Evolutionary conservation across 805 yeast genomes (phyloP).

Genomic region (Saccharomyces jurei): DNA sequence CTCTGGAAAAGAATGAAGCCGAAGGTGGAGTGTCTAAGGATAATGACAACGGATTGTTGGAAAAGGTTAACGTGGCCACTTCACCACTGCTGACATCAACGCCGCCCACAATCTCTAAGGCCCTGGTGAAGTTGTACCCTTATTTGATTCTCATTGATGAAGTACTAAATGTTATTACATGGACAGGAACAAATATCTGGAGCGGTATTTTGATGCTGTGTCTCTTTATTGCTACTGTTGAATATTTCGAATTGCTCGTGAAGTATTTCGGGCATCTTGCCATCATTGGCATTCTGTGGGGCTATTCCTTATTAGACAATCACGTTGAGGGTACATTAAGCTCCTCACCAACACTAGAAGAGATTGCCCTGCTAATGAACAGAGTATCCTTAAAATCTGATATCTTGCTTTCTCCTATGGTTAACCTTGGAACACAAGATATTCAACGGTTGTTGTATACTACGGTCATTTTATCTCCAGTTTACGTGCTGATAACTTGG

Average conservation of each 20-base stretch:
- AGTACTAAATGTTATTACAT: conserved; percentile 62
- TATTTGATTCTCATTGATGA: conserved; percentile 65
- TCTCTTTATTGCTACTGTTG: conserved; percentile 46
- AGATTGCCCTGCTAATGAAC: conserved; percentile 69
- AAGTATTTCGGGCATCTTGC: conserved; percentile 71
- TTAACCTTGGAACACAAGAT: conserved; percentile 71
- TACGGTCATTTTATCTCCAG: conserved; percentile 76
- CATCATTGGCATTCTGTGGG: conserved; percentile 50
- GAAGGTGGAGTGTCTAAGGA: conserved; percentile 1
- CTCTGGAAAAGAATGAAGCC: conserved; percentile 16
- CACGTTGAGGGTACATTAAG: conserved; percentile 51
- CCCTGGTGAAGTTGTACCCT: conserved; percentile 77
- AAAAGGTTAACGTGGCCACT: conserved; percentile 26
- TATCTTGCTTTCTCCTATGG: conserved; percentile 70
- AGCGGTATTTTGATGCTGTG: conserved; percentile 45
- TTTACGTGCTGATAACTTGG: conserved; percentile 62
- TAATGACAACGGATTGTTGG: conserved; percentile 4
- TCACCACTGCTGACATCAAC: conserved; percentile 83
- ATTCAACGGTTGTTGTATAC: conserved; percentile 74
- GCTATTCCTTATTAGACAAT: conserved; percentile 52
- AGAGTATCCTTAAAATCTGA: conserved; percentile 70
- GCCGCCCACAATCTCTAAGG: conserved; percentile 84
- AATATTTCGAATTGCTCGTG: conserved; percentile 68
- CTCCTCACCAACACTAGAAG: conserved; percentile 75
- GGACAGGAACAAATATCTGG: conserved; percentile 84